Conservation (phyloP, 331 rosid genomes). For the Quercus tomentella region DNA sequence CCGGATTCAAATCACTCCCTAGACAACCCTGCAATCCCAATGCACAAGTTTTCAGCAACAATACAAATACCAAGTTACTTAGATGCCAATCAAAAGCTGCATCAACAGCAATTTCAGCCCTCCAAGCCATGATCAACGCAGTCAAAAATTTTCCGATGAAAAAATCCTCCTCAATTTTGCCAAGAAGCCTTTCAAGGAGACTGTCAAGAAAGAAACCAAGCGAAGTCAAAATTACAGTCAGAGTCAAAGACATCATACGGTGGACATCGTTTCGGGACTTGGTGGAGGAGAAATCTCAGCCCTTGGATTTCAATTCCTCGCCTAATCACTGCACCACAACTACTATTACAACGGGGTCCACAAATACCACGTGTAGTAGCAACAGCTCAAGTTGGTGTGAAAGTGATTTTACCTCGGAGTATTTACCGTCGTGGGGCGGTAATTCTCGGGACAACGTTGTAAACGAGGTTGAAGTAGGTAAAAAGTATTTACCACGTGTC, state of each 20-base stretch:
- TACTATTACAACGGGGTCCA: slow-evolving; percentile 14
- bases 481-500: slow-evolving; percentile 43
- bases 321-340: slow-evolving; percentile 23
- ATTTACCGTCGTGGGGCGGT: slow-evolving; percentile 32
- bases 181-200: slow-evolving; percentile 48
- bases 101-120: slow-evolving; percentile 26
- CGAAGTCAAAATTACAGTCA: slow-evolving; percentile 26
- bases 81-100: slow-evolving; percentile 19
- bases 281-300: slow-evolving; percentile 25
- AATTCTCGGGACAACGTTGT: background rate
- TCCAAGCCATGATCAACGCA: slow-evolving; percentile 51
- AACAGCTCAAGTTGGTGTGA: slow-evolving; percentile 77
- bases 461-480: slow-evolving; percentile 26
- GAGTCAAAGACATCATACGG: slow-evolving; percentile 75
- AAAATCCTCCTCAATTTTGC: slow-evolving; percentile 44
- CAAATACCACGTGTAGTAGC: slow-evolving; percentile 14
- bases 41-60: slow-evolving; percentile 6
- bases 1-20: slow-evolving; percentile 55
- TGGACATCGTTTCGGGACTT: slow-evolving; percentile 71
- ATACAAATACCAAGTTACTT: slow-evolving; percentile 14
- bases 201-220: slow-evolving; percentile 22
- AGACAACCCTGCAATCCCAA: slow-evolving; percentile 26
- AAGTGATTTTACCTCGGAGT: slow-evolving; percentile 51
- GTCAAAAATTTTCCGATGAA: slow-evolving; percentile 44
- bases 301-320: slow-evolving; percentile 34